Evolutionary conservation across 306 rosid species (phyloP), one percentile per base, ranked within the genome.

Genomic region (Comarum palustre): DNA sequence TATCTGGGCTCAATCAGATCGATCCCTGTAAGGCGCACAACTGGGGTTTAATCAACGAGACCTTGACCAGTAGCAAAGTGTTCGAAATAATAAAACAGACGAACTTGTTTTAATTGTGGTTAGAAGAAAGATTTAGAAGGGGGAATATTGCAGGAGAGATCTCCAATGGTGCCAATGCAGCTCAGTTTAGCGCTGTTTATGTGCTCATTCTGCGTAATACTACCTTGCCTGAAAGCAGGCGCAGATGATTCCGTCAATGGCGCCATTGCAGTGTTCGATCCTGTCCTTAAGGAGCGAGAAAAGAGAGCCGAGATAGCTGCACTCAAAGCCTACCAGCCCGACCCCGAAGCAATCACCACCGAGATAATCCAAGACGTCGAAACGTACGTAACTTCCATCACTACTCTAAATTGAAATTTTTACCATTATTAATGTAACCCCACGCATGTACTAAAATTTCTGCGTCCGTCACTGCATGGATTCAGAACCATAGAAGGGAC

Each of bases 191-290:
- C 80, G 9, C 20, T 93, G 12, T 70, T 89, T 68, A 73, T 72
- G 55, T 25, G 73, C 62, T 61, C 78, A 32, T 60, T 94, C 20
- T 82, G 84, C 73, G 60, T 87, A 19, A 16, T 79, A 32, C 32
- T 89, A 59, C 92, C 94, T 47, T 78, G 86, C 84, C 60, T 89
- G 20, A 73, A 69, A 20, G 97, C 87, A 6, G 38, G 54, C 11
- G 6, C 19, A 5, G 54, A 48, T 16, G 54, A 48, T 16, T 16
- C 9, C 2, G 32, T 32, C 6, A 8, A 61, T 3, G 14, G 20
- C 51, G 75, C 78, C n/a, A 72, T 82, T 24, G 90, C 19, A 6
- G 73, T 80, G 39, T 77, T 42, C 29, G 95, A 94, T 24, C 82
- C 86, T 0, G 79, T 10, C 57, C 78, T 79, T 69, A 25, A 61